A percentile compares a stretch with the other conserved stretches of the same genome.
Conservation (phyloP, 2,329 filamentous ascomycete genomes). For the Pseudopithomyces chartarum region DNA sequence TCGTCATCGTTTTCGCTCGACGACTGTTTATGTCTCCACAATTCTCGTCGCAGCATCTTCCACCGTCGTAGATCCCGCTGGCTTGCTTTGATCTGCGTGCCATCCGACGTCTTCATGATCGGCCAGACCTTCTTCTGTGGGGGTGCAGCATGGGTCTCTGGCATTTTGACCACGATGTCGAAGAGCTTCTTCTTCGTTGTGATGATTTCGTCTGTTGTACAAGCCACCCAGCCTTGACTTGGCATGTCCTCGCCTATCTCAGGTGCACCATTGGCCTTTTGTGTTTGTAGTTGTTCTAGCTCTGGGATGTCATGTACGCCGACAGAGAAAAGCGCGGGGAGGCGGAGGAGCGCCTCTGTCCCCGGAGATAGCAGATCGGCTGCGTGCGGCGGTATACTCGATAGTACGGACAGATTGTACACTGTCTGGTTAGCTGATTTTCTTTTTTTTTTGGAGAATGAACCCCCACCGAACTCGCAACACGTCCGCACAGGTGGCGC, state of each 20-base stretch:
- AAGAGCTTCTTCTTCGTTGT: slow-evolving; percentile 84
- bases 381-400: slow-evolving; percentile 80
- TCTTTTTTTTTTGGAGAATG: not conserved
- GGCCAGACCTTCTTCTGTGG: slow-evolving; percentile 70
- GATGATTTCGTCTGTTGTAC: slow-evolving; percentile 93
- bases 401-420: slow-evolving; percentile 91
- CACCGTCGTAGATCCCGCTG: slow-evolving; percentile 86
- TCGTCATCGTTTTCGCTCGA: slow-evolving; percentile 26
- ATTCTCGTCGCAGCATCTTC: slow-evolving; percentile 42
- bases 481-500: slow-evolving; percentile 82
- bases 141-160: slow-evolving; percentile 63
- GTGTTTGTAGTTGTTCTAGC: slow-evolving; percentile 63
- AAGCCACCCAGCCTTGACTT: slow-evolving; percentile 81
- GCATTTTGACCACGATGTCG: slow-evolving; percentile 86
- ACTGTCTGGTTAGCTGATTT: slow-evolving; percentile 58
- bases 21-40: slow-evolving; percentile 34
- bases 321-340: slow-evolving; percentile 87
- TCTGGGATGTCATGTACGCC: slow-evolving; percentile 91
- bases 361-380: slow-evolving; percentile 69
- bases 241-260: slow-evolving; percentile 47
- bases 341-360: slow-evolving; percentile 64
- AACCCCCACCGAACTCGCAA: slow-evolving; percentile 80
- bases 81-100: slow-evolving; percentile 76
- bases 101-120: slow-evolving; percentile 67
- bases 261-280: slow-evolving; percentile 43